phyloP scores from a whole-genome alignment of 257 asterid species.

The Solanum pimpinellifolium region DNA sequence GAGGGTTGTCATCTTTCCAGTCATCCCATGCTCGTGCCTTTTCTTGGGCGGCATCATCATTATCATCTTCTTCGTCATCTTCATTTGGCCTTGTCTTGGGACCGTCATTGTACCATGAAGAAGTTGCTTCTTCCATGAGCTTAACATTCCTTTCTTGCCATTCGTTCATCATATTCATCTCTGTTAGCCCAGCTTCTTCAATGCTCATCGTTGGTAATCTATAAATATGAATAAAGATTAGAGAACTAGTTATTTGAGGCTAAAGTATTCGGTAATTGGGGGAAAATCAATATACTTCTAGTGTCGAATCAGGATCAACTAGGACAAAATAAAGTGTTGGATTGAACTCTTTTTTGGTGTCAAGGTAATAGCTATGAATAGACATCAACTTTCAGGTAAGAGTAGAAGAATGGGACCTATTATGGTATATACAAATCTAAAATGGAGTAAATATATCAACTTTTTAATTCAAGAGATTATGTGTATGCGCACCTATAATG shows the following conservation, averaged over 20 bases:
- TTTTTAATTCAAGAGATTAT: not conserved
- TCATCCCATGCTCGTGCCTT: slow-evolving; percentile 98
- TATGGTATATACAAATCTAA: not conserved
- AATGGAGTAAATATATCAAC: not conserved
- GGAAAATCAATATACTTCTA: not conserved
- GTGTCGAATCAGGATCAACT: too few relatives aligned
- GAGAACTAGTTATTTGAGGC: not conserved
- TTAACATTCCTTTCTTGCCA: slow-evolving; percentile 74
- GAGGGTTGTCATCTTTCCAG: slow-evolving; percentile 98
- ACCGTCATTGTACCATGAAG: slow-evolving; percentile 72
- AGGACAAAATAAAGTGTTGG: too few relatives aligned
- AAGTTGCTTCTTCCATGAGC: slow-evolving; percentile 89
- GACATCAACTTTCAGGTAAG: too few relatives aligned
- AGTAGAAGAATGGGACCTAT: too few relatives aligned
- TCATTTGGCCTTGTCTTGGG: slow-evolving; percentile 26
- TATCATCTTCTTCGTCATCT: slow-evolving; percentile 56
- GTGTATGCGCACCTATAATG: slow-evolving; percentile 54
- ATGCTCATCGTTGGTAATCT: slow-evolving; percentile 97
- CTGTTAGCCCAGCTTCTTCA: slow-evolving; percentile 94
- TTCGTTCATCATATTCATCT: slow-evolving; percentile 92
- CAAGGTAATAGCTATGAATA: too few relatives aligned
- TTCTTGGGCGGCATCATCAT: slow-evolving; percentile 81
- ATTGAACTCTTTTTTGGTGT: too few relatives aligned
- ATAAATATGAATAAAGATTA: not conserved
- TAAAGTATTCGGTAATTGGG: not conserved